A percentile compares a stretch with the other conserved stretches of the same genome.
These are phyloP conservation scores for Tranzscheliella williamsii DNA, from an alignment of 1,284 basidiomycete species.

Conservation along the genomic window DNA sequence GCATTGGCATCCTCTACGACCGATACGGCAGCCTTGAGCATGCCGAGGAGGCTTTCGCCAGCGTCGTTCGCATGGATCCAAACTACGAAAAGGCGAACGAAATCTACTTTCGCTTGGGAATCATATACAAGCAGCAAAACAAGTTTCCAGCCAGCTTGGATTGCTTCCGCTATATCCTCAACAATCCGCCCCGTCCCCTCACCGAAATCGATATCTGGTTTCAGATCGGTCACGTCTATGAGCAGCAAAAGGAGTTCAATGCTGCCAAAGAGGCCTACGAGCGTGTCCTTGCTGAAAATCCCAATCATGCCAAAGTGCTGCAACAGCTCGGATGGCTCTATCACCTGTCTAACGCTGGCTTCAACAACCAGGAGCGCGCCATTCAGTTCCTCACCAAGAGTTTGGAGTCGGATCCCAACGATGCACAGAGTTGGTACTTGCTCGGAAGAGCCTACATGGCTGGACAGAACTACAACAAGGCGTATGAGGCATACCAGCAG, in stretches of 20 bases:
- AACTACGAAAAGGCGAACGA: conserved; percentile 99
- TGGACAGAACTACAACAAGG: conserved; percentile 98
- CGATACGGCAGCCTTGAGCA: conserved; percentile 97
- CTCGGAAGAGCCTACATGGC: conserved; percentile 98
- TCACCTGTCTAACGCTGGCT: conserved; percentile 88
- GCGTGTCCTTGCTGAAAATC: conserved; percentile 90
- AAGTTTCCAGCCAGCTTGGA: conserved; percentile 68
- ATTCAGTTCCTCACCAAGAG: conserved; percentile 92
- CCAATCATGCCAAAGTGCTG: conserved; percentile 91
- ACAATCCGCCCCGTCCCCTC: conserved; percentile 89
- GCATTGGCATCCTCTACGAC: conserved; percentile 98
- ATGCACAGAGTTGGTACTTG: conserved; percentile 98
- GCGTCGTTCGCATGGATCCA: conserved; percentile 93
- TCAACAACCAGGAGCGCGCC: conserved; percentile 92
- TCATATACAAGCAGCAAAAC: conserved; percentile 98
- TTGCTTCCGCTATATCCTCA: conserved; percentile 87
- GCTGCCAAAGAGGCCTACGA: conserved; percentile 94
- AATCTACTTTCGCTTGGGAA: conserved; percentile 95
- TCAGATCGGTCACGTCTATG: conserved; percentile 98
- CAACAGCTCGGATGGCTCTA: conserved; percentile 98
- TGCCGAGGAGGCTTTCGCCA: conserved; percentile 96
- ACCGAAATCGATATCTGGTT: conserved; percentile 99
- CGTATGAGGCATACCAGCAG: conserved; percentile 98
- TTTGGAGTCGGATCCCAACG: conserved; percentile 74
- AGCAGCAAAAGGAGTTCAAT: conserved; percentile 91